Percentiles rank a stretch among this genome's conserved stretches.
These are phyloP conservation scores for Ophiostoma sp. DNA, from an alignment of 2,329 filamentous ascomycete genomes.

Conservation along the genomic window DNA sequence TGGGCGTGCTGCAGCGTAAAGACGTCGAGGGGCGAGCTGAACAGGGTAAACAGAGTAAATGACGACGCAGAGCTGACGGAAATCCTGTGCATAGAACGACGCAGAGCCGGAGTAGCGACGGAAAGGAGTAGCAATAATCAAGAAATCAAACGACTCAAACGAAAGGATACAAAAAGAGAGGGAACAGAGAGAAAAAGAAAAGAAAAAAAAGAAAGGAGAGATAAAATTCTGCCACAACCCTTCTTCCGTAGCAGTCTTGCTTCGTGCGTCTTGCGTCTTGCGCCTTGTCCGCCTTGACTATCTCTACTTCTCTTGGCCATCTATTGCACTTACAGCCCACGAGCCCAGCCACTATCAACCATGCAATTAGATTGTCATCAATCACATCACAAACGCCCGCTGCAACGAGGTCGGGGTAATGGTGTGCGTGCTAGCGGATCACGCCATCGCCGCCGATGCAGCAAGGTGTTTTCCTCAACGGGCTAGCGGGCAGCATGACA, in stretches of 20 bases:
- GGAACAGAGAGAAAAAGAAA: neutral
- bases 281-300: neutral
- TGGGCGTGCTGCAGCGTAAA: neutral
- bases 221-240: slow-evolving; percentile 3
- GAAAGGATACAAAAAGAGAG: neutral
- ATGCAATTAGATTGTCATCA: neutral
- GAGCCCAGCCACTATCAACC: neutral
- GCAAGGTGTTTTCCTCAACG: slow-evolving; percentile 2
- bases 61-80: slow-evolving; percentile 5
- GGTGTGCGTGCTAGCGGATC: slow-evolving; percentile 9
- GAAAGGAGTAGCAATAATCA: too few species aligned
- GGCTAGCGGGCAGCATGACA: slow-evolving; percentile 2
- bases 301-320: neutral
- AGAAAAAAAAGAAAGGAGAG: neutral
- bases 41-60: neutral
- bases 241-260: neutral
- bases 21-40: slow-evolving; percentile 4
- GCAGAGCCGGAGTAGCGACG: too few species aligned
- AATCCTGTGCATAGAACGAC: neutral
- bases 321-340: too few species aligned
- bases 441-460: slow-evolving; percentile 10
- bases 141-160: neutral
- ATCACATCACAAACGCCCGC: neutral
- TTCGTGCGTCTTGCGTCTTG: neutral
- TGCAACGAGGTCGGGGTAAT: neutral